Evolutionary conservation across 345 rosid genomes (phyloP), one percentile per base, ranked within the genome.

Genomic region (Lumnitzera racemosa): DNA sequence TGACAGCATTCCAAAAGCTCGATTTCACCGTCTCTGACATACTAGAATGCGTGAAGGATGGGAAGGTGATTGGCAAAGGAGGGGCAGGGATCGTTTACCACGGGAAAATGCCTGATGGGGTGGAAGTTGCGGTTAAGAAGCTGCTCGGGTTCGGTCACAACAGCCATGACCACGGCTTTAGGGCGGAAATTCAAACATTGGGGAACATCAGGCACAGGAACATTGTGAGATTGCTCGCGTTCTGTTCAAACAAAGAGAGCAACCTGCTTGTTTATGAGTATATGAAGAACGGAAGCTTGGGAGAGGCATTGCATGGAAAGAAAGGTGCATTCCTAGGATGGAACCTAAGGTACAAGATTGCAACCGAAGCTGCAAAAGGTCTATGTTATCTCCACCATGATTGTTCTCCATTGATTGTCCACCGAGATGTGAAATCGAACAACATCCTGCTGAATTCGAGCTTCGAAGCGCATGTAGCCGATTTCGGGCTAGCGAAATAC

Each of bases 391-490:
- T 92, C 55, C 98, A 92, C 71, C 96, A 92, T 14, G 96, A 92
- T 68, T 92, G 98, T 64, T 83, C 89, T 0, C 96, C 98, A 2
- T 73, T 92, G 51, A 92, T 92, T 31, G 77, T 92, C 25, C 98
- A 92, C 67, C 80, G 96, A 0, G 98, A 92, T 54, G 96, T 92
- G 14, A 92, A 92, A 64, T 92, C 98, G 0, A 92, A 92, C 75
- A 92, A 89, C 76, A 92, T 92, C 49, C 66, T 92, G 67, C 76
- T 92, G 41, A 77, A 87, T 67, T 91, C 94, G 2, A 83, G 76
- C 71, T 89, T 85, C 55, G 98, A 92, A 72, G 98, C 98, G 46
- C 98, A 92, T 70, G 96, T 92, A 0, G 98, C 98, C 1, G 98
- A 92, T 81, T 92, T 92, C 53, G 96, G 98, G 36, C 78, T 92